These are phyloP conservation scores for Rhizopogon vulgaris DNA, from an alignment of 768 basidiomycete genomes.

Conservation along the genomic window DNA sequence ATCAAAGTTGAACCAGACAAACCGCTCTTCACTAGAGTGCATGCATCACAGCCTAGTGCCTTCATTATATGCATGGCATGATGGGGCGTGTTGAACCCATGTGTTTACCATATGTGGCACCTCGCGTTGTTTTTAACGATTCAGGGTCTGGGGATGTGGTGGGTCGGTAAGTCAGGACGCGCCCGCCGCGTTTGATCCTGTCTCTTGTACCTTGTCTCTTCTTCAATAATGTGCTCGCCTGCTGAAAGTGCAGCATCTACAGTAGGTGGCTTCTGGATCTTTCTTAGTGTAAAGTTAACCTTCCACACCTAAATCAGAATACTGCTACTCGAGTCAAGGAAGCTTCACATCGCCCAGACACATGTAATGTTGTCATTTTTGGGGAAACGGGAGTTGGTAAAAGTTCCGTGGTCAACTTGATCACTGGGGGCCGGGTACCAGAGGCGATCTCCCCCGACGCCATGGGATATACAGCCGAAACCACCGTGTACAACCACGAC, in stretches of 20 bases:
- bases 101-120: too few species aligned
- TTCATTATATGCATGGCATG: too few species aligned
- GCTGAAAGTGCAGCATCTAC: background rate
- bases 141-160: too few species aligned
- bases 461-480: constrained; percentile 10
- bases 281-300: background rate
- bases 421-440: constrained; percentile 26
- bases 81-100: too few species aligned
- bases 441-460: constrained; percentile 16
- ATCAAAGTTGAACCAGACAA: too few species aligned
- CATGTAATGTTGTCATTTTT: constrained; percentile 23
- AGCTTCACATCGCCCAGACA: background rate
- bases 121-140: too few species aligned
- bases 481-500: background rate
- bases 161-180: background rate
- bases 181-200: background rate
- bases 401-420: constrained; percentile 26
- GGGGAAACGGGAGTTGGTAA: constrained; percentile 28
- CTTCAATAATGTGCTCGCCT: background rate
- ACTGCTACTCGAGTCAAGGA: background rate
- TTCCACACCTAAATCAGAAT: background rate
- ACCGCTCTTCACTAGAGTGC: too few species aligned
- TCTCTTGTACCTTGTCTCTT: background rate
- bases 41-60: too few species aligned
- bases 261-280: background rate